Evolutionary conservation across 192 early-diverging fungal genomes (phyloP).

Genomic region (Coemansia sp.): DNA sequence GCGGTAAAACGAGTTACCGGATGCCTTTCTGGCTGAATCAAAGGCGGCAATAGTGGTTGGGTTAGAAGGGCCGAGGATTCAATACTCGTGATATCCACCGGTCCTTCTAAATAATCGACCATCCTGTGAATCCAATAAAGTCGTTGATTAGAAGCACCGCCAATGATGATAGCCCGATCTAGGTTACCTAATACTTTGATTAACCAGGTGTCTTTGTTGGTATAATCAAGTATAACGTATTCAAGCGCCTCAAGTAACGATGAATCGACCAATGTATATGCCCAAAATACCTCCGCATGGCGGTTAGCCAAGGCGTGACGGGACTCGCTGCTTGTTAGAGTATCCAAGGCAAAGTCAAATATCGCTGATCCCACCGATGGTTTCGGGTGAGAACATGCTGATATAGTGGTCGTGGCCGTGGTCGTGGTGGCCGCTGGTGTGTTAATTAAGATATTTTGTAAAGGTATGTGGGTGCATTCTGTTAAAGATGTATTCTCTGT

Average conservation of each 20-base stretch:
- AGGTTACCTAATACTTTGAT: conserved; percentile 15
- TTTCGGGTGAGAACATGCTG: too few relatives aligned
- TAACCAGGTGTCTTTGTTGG: neutral
- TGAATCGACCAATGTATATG: conserved; percentile 5
- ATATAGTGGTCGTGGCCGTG: too few relatives aligned
- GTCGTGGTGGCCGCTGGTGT: too few relatives aligned
- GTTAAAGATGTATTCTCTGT: too few relatives aligned
- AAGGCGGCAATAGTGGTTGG: too few relatives aligned
- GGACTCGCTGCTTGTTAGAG: neutral
- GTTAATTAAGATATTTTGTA: too few relatives aligned
- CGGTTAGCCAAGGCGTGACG: neutral
- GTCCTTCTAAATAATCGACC: conserved; percentile 8
- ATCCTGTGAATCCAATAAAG: conserved; percentile 21
- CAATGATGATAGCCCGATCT: conserved; percentile 17
- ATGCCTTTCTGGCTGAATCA: too few relatives aligned
- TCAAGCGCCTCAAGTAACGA: conserved; percentile 21
- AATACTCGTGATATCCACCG: neutral
- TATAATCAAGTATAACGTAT: neutral
- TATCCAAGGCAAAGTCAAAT: neutral
- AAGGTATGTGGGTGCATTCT: too few relatives aligned
- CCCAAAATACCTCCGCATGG: conserved; percentile 7
- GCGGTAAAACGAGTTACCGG: conserved; percentile 5
- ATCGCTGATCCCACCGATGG: too few relatives aligned
- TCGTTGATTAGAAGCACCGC: conserved; percentile 1
- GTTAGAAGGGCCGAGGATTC: too few relatives aligned